Evolutionary conservation across 768 basidiomycete genomes (phyloP), one percentile per base, ranked within the genome.

Genomic region (Lepiota venenata): DNA sequence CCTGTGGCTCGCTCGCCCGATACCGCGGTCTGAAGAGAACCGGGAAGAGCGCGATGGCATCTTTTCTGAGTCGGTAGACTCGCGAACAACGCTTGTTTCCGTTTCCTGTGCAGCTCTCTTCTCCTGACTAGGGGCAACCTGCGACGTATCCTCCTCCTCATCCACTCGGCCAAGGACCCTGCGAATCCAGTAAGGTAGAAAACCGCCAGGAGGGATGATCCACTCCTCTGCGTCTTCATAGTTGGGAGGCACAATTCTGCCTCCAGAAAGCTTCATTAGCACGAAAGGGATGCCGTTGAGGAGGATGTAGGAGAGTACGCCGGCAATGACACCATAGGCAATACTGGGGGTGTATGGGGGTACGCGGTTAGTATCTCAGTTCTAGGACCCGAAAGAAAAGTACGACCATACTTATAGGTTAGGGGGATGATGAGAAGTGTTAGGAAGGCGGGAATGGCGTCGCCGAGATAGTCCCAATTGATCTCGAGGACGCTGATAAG

Each of bases 391-490:
- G 35, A 22, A 32, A 10, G 37, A 25, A 47, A 32, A 8, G 39
- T 48, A 43, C 18, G 48, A 10, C 69, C 80, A 58, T 54, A 88
- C 87, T 91, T 91, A 77, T 83, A 88, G 12, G 86, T 82, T 16
- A 90, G 69, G 9, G 88, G 88, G 55, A 93, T 93, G 50, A 89
- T 78, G 47, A 93, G 75, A 55, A 94, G 72, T 0, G 87, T 88
- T 45, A 94, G 69, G 76, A 94, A 93, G 0, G 91, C 90, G 11
- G 91, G 91, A 0, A 93, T 81, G n/a, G 87, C 80, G 63, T 93
- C 91, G 7, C 91, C 91, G 18, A 89, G 77, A 64, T 92, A 94
- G 63, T 86, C 78, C 91, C 91, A 94, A 69, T 94, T 94, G 68
- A 94, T 87, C 43, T 91, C 91, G 29, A 83, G 78, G 18, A 90